These are phyloP conservation scores for Eimeria brunetti DNA, from an alignment of 169 alveolate species.

Conservation along the genomic window DNA sequence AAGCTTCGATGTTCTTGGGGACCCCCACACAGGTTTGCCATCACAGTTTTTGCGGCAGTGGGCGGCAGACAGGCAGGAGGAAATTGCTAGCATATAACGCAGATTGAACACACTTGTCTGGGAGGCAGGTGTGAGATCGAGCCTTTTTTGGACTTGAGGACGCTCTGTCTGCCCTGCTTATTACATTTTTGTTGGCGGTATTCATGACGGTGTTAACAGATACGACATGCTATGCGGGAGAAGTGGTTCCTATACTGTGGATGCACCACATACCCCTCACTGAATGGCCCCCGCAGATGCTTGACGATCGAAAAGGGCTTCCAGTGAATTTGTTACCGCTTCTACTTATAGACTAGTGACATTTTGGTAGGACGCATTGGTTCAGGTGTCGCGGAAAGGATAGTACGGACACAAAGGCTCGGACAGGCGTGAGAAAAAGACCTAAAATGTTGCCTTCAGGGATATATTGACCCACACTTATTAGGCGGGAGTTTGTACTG, in stretches of 20 bases:
- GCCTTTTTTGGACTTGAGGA: not conserved
- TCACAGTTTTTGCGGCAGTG: not conserved
- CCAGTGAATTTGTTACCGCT: not conserved
- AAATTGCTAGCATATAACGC: not conserved
- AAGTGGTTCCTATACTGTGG: not conserved
- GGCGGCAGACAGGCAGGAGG: not conserved
- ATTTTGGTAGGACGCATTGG: not conserved
- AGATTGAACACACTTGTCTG: not conserved
- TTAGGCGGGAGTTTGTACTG: not conserved
- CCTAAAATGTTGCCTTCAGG: not conserved
- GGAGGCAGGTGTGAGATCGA: constrained; percentile 9
- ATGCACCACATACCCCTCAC: not conserved
- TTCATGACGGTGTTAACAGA: not conserved
- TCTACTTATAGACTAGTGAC: not conserved
- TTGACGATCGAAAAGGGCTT: not conserved
- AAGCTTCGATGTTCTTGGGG: not conserved
- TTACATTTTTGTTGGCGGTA: not conserved
- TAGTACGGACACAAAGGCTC: not conserved
- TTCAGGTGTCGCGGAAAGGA: not conserved
- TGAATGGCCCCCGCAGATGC: not conserved
- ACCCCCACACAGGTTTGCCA: not conserved
- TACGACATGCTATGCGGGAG: not conserved
- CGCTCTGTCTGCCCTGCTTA: not conserved
- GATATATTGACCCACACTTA: not conserved
- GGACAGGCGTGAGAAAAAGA: not conserved